A percentile compares a stretch with the other conserved stretches of the same genome.
These are phyloP conservation scores for Sarocladium brachiariae DNA, from an alignment of 2,329 filamentous ascomycete species.

Conservation along the genomic window DNA sequence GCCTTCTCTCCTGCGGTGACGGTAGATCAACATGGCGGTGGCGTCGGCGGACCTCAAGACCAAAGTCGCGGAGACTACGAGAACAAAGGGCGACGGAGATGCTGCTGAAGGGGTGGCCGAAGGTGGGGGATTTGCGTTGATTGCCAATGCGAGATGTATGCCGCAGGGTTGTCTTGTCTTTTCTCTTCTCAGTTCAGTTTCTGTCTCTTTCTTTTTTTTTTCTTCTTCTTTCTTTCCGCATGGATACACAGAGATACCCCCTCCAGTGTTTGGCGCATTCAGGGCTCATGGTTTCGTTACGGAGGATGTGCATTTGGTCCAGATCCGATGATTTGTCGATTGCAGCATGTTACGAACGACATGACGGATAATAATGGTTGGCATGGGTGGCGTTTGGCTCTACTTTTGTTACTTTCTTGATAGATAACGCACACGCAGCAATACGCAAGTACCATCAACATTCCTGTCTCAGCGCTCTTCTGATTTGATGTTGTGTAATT, in stretches of 20 bases:
- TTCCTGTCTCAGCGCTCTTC: no score
- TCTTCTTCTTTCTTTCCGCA: slow-evolving; percentile 9
- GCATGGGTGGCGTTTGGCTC: slow-evolving; percentile 1
- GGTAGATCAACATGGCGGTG: slow-evolving; percentile 31
- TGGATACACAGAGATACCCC: slow-evolving; percentile 7
- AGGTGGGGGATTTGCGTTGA: no score
- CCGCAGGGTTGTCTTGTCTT: no score
- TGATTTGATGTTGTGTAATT: no score
- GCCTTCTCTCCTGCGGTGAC: slow-evolving; percentile 44
- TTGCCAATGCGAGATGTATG: no score
- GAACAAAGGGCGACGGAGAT: slow-evolving; percentile 20
- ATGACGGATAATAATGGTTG: not conserved
- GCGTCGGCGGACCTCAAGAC: slow-evolving; percentile 11
- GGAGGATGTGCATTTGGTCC: no score
- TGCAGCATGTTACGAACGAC: not conserved
- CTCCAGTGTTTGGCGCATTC: not conserved
- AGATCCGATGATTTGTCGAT: no score
- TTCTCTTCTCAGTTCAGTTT: no score
- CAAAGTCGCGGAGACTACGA: slow-evolving; percentile 18
- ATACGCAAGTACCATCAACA: not conserved
- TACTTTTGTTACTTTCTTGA: not conserved
- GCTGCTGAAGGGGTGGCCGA: slow-evolving; percentile 27
- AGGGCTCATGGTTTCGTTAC: no score
- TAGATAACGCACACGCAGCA: not conserved
- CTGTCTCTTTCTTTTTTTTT: not conserved